A percentile compares a stretch with the other conserved stretches of the same genome.
Conservation (phyloP, 257 asterid species). For the Haberlea rhodopensis region DNA sequence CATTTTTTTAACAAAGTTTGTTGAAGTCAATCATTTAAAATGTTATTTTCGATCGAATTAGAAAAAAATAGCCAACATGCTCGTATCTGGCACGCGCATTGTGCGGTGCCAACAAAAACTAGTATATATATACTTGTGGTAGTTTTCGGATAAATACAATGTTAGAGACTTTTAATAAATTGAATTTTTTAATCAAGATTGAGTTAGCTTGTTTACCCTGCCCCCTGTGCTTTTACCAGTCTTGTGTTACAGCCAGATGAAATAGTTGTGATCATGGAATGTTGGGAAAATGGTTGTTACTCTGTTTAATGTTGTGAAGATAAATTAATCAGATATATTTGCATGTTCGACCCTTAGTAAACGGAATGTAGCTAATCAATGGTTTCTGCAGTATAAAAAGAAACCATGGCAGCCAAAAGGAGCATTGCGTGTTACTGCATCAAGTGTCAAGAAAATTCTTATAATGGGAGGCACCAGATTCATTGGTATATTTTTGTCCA, state of each 20-base stretch:
- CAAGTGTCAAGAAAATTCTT: constrained; percentile 85
- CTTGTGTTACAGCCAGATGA: background rate
- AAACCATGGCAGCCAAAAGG: constrained; percentile 60
- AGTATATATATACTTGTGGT: too few relatives aligned
- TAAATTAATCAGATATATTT: background rate
- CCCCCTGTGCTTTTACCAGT: too few relatives aligned
- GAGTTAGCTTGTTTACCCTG: too few relatives aligned
- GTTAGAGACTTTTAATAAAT: too few relatives aligned
- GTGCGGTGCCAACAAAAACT: too few relatives aligned
- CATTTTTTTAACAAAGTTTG: too few relatives aligned
- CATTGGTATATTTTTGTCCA: constrained; percentile 83
- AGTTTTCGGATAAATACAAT: too few relatives aligned
- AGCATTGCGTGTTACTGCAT: constrained; percentile 60
- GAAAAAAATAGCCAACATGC: too few relatives aligned
- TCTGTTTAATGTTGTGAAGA: constrained; percentile 1
- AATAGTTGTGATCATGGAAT: background rate
- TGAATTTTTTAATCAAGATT: too few relatives aligned
- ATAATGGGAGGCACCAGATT: constrained; percentile 99
- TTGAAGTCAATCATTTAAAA: too few relatives aligned
- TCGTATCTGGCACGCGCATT: too few relatives aligned
- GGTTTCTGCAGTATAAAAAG: constrained; percentile 56
- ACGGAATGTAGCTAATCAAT: constrained; percentile 11
- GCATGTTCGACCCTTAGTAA: background rate
- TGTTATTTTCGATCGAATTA: too few relatives aligned
- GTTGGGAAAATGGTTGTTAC: background rate